Evolutionary conservation across 371 early-diverging fungal species (phyloP).

Genomic region (Mortierella sp.): DNA sequence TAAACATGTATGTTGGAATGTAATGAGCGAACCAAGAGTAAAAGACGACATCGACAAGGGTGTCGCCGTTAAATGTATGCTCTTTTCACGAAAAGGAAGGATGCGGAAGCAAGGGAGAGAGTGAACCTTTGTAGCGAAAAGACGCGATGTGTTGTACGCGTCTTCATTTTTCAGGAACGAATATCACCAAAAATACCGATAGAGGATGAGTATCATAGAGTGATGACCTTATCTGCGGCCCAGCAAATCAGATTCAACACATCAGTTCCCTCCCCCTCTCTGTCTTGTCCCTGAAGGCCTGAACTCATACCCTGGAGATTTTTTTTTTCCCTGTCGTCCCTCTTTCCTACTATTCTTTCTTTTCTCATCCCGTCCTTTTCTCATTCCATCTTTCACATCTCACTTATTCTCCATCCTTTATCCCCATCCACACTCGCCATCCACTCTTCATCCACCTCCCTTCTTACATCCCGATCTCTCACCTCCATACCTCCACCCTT

Average conservation of each 20-base stretch:
- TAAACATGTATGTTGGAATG: not conserved
- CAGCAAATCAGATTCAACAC: constrained; percentile 2
- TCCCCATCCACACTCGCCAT: not conserved
- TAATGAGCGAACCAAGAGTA: not conserved
- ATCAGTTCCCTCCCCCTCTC: not conserved
- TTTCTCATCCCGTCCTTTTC: not conserved
- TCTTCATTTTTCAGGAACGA: not conserved
- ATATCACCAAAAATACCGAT: not conserved
- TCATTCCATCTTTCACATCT: not conserved
- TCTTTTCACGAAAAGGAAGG: too few relatives aligned
- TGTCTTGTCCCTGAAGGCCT: not conserved
- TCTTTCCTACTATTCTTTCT: not conserved
- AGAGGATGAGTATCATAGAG: not conserved
- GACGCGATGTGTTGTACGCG: not conserved
- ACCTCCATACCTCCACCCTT: not conserved
- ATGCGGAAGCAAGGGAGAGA: too few relatives aligned
- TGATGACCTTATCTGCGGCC: constrained; percentile 6
- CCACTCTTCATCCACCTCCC: not conserved
- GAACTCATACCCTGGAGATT: not conserved
- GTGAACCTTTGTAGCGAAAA: not conserved
- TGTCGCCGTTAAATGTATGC: too few relatives aligned
- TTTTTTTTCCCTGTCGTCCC: not conserved
- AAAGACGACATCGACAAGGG: too few relatives aligned
- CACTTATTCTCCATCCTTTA: not conserved
- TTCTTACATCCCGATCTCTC: not conserved